Evolutionary conservation across 352 stramenopile genomes (phyloP), one percentile per base, ranked within the genome.

Genomic region (Vaucheria bursata): DNA sequence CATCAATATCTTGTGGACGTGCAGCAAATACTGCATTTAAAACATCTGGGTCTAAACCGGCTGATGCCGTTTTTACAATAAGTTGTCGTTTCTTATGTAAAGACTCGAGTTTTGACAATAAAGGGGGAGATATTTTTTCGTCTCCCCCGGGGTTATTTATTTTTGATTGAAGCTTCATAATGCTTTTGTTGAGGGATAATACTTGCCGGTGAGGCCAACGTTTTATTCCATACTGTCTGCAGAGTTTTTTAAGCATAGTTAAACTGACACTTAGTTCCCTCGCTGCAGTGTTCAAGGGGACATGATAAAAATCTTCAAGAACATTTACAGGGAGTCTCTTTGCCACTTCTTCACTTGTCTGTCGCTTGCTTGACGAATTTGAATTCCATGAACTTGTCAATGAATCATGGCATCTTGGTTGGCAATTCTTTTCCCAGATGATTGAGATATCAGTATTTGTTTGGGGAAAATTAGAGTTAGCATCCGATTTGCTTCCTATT

Each of bases 161-260:
- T 40, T 77, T 81, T 25, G 71, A 70, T 31, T 81, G 49, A 1
- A 81, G 69, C 50, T 69, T 65, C 3, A 36, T 40, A 5, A 79
- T 79, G 38, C 70, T 74, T 71, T 81, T 81, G 76, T 81, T 74
- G n/a, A 81, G 76, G 68, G 67, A 78, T 32, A 53, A 78, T 38
- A 81, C 76, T 71, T 81, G 76, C 8, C 76, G 76, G 69, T 81
- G 76, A 8, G 76, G 76, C 76, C 76, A 81, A 32, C 76, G 76
- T 59, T 81, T 81, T 29, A 81, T 73, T 12, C 76, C 76, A 64
- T 81, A 81, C 76, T 75, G 64, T 5, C 76, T 35, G 35, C 76
- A 81, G 29, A 81, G 69, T 64, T 81, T 81, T 64, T 81, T 81
- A 8, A 81, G 69, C 76, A 81, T 81, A 53, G 76, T 81, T 1